Conservation (phyloP, 2,329 filamentous ascomycete genomes). For the Orbilia oligospora region DNA sequence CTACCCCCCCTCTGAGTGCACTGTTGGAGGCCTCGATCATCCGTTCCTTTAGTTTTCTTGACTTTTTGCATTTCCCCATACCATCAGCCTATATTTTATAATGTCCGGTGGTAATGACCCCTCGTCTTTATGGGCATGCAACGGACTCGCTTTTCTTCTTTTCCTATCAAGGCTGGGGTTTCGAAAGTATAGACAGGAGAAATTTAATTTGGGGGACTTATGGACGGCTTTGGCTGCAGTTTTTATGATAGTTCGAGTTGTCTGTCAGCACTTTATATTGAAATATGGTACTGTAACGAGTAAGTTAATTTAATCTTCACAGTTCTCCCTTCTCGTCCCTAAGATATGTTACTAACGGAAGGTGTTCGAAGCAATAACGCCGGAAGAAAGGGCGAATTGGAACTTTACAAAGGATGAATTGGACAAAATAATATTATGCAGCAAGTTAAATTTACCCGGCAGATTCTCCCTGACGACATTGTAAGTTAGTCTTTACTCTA, state of each 20-base stretch:
- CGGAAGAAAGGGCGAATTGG: slow-evolving; percentile 31
- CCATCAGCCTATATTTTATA: slow-evolving; percentile 2
- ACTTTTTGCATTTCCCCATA: neutral
- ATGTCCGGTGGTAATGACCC: slow-evolving; percentile 45
- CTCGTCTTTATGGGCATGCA: slow-evolving; percentile 40
- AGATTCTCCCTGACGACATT: slow-evolving; percentile 32
- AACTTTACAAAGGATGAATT: slow-evolving; percentile 46
- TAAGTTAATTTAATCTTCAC: slow-evolving; percentile 25
- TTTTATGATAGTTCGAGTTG: slow-evolving; percentile 48
- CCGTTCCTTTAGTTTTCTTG: slow-evolving; percentile 6
- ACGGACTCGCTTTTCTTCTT: slow-evolving; percentile 27
- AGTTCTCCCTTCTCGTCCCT: neutral
- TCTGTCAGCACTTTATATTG: slow-evolving; percentile 43
- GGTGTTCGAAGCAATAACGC: slow-evolving; percentile 31
- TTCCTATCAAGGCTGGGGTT: slow-evolving; percentile 30
- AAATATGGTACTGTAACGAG: slow-evolving; percentile 50
- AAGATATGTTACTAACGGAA: neutral
- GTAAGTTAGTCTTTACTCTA: slow-evolving; percentile 15
- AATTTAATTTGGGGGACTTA: slow-evolving; percentile 43
- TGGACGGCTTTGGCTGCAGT: slow-evolving; percentile 45
- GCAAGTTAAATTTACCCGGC: slow-evolving; percentile 44
- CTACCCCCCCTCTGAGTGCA: neutral
- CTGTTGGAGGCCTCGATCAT: neutral
- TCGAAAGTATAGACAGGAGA: slow-evolving; percentile 43
- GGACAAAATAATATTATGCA: slow-evolving; percentile 32